Evolutionary conservation across 176 grass and related monocot genomes (phyloP), one percentile per base, ranked within the genome.

Genomic region (Ampelocalamus luodianensis): DNA sequence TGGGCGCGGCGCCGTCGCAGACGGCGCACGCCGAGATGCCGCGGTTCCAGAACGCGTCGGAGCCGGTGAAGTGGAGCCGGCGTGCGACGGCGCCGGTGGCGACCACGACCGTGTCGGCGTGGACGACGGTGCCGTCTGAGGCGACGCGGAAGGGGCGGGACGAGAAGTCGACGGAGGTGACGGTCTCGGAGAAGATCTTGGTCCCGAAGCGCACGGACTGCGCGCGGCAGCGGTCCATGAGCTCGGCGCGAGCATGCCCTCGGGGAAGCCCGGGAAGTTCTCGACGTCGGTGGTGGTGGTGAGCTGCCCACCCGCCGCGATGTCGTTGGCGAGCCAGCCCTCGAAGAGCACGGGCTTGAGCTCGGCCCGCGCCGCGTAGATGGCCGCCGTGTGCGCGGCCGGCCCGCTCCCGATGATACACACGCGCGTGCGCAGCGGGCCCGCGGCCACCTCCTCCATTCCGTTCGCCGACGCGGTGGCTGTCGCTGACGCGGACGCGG

Each of bases 251-350:
- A 99, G 84, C 82, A 99, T 94, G 39, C 93, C 97, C 3, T 92
- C 88, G 1, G 93, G 93, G 74, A 99, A 99, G 3, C 93, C 91
- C 8, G 91, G 93, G 91, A 96, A 99, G 86, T 99, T 99, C 83
- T 99, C 93, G 44, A 99, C 96, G 68, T 99, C 93, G 44, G 93
- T 99, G 88, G 96, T 96, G 85, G 96, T 99, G 77, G 96, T 99
- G 81, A 99, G 93, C 88, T 99, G 96, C 0, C 93, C 96, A 0
- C 96, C 93, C n/a, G 89, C 85, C 1, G 92, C 93, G 90, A 99
- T 96, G 93, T 94, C 91, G 79, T 99, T 99, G 88, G 97, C 93
- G 17, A 99, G 64, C 90, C 88, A 99, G 11, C 97, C 97, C 81
- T 99, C 97, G 86, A 94, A 99, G 68, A 99, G 87, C 9, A 94